A percentile compares a stretch with the other conserved stretches of the same genome.
Evolutionary conservation across 352 stramenopile species (phyloP).

Genomic region (Plasmopara muralis): DNA sequence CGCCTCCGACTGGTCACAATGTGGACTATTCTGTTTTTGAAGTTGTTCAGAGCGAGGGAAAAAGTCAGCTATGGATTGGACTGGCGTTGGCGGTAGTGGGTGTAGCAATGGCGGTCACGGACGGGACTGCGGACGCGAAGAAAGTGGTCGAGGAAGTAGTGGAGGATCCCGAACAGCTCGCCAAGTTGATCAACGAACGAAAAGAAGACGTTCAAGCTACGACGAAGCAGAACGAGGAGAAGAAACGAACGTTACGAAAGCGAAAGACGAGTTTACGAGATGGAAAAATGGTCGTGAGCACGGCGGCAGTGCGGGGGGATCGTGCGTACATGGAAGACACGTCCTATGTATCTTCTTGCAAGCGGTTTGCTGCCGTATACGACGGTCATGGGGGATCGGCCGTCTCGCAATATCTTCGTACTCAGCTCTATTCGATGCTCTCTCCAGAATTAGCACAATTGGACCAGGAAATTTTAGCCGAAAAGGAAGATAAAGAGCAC

Average conservation of each 20-base stretch:
- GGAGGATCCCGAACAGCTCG: conserved; percentile 13
- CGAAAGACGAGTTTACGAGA: conserved; percentile 43
- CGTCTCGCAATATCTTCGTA: conserved; percentile 61
- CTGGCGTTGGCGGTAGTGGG: conserved; percentile 14
- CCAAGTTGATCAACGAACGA: conserved; percentile 17
- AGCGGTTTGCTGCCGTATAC: conserved; percentile 77
- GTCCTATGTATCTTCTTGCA: conserved; percentile 71
- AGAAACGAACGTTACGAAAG: conserved; percentile 30
- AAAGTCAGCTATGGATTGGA: conserved; percentile 12
- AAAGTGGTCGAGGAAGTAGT: conserved; percentile 4
- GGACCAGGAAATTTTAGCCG: conserved; percentile 39
- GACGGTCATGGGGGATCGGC: conserved; percentile 73
- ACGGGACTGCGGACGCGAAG: conserved; percentile 14
- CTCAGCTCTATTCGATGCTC: conserved; percentile 52
- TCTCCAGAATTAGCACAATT: conserved; percentile 38
- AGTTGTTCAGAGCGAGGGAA: conserved; percentile 12
- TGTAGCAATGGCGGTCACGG: conserved; percentile 12
- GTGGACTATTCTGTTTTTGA: conserved; percentile 7
- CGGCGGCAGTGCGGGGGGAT: conserved; percentile 63
- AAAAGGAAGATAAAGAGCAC: conserved; percentile 25
- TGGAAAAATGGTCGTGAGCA: conserved; percentile 48
- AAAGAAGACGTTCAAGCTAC: conserved; percentile 22
- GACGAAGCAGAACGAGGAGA: conserved; percentile 12
- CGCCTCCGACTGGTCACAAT: conserved; percentile 8
- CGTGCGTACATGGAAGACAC: conserved; percentile 81